Evolutionary conservation across 805 yeast species (phyloP).

Genomic region (Dipodascopsis uninucleata): DNA sequence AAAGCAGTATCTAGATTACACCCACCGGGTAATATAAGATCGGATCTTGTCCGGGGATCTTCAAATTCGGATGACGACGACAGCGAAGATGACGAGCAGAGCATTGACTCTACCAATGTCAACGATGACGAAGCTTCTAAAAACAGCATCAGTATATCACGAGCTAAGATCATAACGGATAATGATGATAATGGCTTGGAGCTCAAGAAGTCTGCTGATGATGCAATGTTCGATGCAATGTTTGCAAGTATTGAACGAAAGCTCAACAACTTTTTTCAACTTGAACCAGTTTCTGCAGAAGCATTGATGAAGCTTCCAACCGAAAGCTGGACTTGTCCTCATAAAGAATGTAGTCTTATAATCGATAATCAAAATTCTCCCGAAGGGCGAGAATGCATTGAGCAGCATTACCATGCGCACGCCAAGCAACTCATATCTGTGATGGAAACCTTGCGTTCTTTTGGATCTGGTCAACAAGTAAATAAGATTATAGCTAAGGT

Average conservation of each 20-base stretch:
- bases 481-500: conserved; percentile 15
- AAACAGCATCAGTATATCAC: too few species aligned
- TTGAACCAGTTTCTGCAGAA: neutral
- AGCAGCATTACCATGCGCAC: conserved; percentile 21
- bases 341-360: conserved; percentile 12
- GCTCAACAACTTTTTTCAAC: conserved; percentile 10
- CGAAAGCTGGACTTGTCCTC: conserved; percentile 20
- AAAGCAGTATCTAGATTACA: conserved; percentile 15
- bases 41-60: conserved; percentile 10
- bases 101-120: neutral
- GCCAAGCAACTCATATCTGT: conserved; percentile 17
- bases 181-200: conserved; percentile 4
- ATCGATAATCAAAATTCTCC: conserved; percentile 11
- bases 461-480: conserved; percentile 12
- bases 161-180: neutral
- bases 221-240: conserved; percentile 12
- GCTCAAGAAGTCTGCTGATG: conserved; percentile 12
- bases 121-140: conserved; percentile 2
- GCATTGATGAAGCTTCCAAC: conserved; percentile 1
- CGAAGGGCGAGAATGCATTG: conserved; percentile 16
- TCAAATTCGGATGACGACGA: conserved; percentile 10
- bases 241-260: conserved; percentile 12
- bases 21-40: too few species aligned
- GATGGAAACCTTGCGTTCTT: conserved; percentile 11
- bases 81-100: neutral